A percentile compares a stretch with the other conserved stretches of the same genome.
Conservation (phyloP, 768 basidiomycete species). For the Rhodosporidiobolus sp. region DNA sequence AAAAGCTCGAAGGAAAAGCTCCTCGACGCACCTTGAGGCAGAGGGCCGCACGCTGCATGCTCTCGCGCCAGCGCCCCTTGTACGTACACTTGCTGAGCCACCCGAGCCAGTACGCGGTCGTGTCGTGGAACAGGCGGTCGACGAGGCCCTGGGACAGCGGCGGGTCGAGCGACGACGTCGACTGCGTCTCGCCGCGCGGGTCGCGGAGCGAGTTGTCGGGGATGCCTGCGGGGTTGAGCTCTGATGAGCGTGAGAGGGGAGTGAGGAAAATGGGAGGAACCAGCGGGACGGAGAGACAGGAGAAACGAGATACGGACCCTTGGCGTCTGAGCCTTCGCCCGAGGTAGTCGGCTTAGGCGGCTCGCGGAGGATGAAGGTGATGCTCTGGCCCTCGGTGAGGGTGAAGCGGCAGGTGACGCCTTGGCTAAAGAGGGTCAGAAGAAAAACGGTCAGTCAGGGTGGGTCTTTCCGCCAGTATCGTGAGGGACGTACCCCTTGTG, state of each 20-base stretch:
- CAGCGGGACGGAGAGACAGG: background rate
- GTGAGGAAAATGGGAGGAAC: background rate
- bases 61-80: slow-evolving; percentile 90
- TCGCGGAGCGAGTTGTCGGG: slow-evolving; percentile 2
- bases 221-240: background rate
- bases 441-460: background rate
- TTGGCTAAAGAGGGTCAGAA: slow-evolving; percentile 39
- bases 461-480: background rate
- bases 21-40: slow-evolving; percentile 78
- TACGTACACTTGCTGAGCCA: slow-evolving; percentile 92
- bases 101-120: slow-evolving; percentile 76
- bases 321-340: slow-evolving; percentile 7
- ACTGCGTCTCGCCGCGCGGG: slow-evolving; percentile 8
- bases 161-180: slow-evolving; percentile 11
- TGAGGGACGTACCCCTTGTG: slow-evolving; percentile 59
- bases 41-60: slow-evolving; percentile 86
- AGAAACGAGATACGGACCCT: background rate
- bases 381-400: slow-evolving; percentile 76
- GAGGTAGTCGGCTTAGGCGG: slow-evolving; percentile 53
- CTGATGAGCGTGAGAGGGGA: background rate
- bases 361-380: slow-evolving; percentile 81
- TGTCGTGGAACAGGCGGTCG: slow-evolving; percentile 54
- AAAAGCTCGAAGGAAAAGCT: background rate
- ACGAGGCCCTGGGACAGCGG: slow-evolving; percentile 38
- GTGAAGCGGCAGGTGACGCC: slow-evolving; percentile 61